These are phyloP conservation scores for Heteromeles arbutifolia DNA, from an alignment of 306 rosid species.

Conservation along the genomic window DNA sequence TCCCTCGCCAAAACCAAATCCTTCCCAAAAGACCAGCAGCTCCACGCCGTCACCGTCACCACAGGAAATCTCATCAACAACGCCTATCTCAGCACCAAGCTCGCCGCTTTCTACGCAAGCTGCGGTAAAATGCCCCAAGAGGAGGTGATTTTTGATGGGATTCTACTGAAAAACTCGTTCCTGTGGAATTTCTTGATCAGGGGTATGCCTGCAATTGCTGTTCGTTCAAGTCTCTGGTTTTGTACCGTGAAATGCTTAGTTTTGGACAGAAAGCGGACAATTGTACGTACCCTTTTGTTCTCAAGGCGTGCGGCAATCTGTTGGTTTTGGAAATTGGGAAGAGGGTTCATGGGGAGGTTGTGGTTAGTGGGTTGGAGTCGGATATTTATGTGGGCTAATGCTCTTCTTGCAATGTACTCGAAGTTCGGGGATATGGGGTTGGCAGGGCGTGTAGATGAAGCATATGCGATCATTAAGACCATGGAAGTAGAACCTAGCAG, in stretches of 20 bases:
- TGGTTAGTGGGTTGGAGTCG: constrained; percentile 38
- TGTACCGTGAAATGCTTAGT: constrained; percentile 42
- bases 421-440: constrained; percentile 34
- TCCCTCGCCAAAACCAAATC: constrained; percentile 40
- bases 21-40: constrained; percentile 31
- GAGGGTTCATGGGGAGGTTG: constrained; percentile 41
- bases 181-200: constrained; percentile 52
- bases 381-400: constrained; percentile 49
- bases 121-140: constrained; percentile 44
- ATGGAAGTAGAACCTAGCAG: constrained; percentile 37
- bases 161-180: constrained; percentile 32
- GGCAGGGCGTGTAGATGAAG: constrained; percentile 51
- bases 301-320: constrained; percentile 55
- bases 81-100: constrained; percentile 43
- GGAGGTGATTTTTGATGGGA: constrained; percentile 30
- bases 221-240: constrained; percentile 20
- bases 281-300: constrained; percentile 56
- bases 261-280: constrained; percentile 38
- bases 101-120: constrained; percentile 43
- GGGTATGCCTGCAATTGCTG: constrained; percentile 34
- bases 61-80: constrained; percentile 35
- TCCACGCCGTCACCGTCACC: constrained; percentile 36
- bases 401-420: constrained; percentile 35
- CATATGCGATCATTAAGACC: constrained; percentile 35
- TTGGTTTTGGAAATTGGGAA: constrained; percentile 32